Conservation (phyloP, 495 filamentous ascomycete genomes). For the Penicillium roqueforti region DNA sequence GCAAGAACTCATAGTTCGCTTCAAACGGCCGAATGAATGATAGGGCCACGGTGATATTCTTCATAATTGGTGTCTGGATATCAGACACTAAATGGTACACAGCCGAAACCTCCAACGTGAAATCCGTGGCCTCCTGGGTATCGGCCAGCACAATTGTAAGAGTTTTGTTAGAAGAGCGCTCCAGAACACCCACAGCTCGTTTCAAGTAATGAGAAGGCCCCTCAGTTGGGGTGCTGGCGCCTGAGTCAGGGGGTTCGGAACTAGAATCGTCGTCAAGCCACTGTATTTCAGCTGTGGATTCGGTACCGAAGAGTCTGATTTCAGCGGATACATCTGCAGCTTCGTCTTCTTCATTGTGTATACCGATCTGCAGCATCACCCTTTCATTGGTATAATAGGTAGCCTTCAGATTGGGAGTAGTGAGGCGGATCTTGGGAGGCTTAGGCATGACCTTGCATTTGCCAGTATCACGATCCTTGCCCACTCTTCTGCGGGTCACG, state of each 20-base stretch:
- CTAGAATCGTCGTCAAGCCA: slow-evolving; percentile 41
- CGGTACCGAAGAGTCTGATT: slow-evolving; percentile 59
- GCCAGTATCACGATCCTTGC: slow-evolving; percentile 37
- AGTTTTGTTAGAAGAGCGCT: slow-evolving; percentile 37
- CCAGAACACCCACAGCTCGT: slow-evolving; percentile 43
- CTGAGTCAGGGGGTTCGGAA: slow-evolving; percentile 16
- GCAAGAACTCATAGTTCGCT: slow-evolving; percentile 78
- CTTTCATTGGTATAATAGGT: slow-evolving; percentile 83
- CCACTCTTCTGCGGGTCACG: slow-evolving; percentile 32
- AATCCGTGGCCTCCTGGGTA: slow-evolving; percentile 52
- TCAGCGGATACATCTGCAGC: slow-evolving; percentile 67
- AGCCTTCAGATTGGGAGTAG: slow-evolving; percentile 52
- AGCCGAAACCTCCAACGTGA: slow-evolving; percentile 66
- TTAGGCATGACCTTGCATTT: slow-evolving; percentile 71
- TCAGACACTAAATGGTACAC: slow-evolving; percentile 78
- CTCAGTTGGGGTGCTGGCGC: slow-evolving; percentile 29
- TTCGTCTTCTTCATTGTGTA: slow-evolving; percentile 81
- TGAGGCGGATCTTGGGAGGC: slow-evolving; percentile 85
- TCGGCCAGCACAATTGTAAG: slow-evolving; percentile 33
- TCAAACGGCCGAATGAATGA: slow-evolving; percentile 79
- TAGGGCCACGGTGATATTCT: slow-evolving; percentile 60
- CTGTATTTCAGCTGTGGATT: slow-evolving; percentile 46
- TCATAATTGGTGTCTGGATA: slow-evolving; percentile 76
- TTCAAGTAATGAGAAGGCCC: slow-evolving; percentile 34
- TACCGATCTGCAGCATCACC: slow-evolving; percentile 60